phyloP scores from a whole-genome alignment of 352 stramenopile genomes.

The Saprolegnia diclina region DNA sequence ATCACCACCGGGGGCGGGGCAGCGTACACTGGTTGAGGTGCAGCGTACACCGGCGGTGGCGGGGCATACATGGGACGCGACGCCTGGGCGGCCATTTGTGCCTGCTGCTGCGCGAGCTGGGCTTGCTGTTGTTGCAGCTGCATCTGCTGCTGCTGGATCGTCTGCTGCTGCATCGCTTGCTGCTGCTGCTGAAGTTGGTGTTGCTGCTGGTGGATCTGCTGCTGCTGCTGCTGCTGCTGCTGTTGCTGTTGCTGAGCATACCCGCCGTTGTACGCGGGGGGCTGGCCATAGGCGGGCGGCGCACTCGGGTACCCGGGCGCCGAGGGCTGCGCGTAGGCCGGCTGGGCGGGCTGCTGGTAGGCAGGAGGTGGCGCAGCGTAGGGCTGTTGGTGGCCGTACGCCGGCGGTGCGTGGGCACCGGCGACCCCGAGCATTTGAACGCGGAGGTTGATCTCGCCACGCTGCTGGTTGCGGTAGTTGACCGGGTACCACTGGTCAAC shows the following conservation, averaged over 20 bases:
- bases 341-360: conserved; percentile 34
- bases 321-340: conserved; percentile 1
- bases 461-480: conserved; percentile 52
- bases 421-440: conserved; percentile 49
- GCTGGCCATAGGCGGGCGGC: conserved; percentile 21
- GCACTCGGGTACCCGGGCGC: conserved; percentile 5
- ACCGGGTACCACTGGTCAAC: conserved; percentile 78
- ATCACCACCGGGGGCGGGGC: conserved; percentile 16
- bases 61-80: conserved; percentile 24
- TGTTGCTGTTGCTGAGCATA: background rate
- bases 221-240: background rate
- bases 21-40: conserved; percentile 13
- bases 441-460: conserved; percentile 77
- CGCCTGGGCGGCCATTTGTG: conserved; percentile 14
- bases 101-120: conserved; percentile 25
- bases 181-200: conserved; percentile 22
- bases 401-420: conserved; percentile 7
- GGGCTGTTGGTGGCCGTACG: conserved; percentile 28
- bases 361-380: conserved; percentile 30
- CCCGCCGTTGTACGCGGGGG: conserved; percentile 17
- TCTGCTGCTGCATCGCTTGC: conserved; percentile 12
- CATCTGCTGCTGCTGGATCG: conserved; percentile 14
- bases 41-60: background rate
- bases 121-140: conserved; percentile 22
- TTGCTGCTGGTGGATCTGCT: conserved; percentile 4